Conservation (phyloP, 2,329 filamentous ascomycete species). For the Leptographium lundbergii region DNA sequence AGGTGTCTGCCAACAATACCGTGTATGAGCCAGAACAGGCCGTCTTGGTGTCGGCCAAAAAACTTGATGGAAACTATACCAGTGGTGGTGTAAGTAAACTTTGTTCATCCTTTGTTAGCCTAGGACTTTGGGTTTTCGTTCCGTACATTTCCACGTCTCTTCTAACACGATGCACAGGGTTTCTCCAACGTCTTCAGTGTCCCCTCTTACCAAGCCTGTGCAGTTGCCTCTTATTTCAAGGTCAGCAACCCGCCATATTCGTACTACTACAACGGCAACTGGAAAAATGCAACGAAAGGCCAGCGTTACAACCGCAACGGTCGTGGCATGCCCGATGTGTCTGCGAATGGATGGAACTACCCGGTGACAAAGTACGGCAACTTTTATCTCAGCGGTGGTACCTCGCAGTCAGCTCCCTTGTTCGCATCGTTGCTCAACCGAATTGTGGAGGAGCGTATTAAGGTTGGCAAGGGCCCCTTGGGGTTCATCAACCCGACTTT, state of each 20-base stretch:
- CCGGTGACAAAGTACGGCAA: neutral
- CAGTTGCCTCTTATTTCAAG: slow-evolving; percentile 20
- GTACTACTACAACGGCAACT: slow-evolving; percentile 25
- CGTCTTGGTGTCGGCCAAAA: neutral
- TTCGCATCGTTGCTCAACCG: slow-evolving; percentile 34
- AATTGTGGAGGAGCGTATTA: slow-evolving; percentile 46
- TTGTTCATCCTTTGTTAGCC: neutral
- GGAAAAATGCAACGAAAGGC: slow-evolving; percentile 5
- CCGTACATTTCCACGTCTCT: neutral
- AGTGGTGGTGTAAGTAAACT: neutral
- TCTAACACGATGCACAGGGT: slow-evolving; percentile 22
- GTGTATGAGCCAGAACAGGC: slow-evolving; percentile 15
- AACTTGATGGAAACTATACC: neutral
- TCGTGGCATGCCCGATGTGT: slow-evolving; percentile 13
- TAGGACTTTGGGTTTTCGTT: neutral
- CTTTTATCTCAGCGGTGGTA: slow-evolving; percentile 4
- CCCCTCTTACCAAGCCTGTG: slow-evolving; percentile 27
- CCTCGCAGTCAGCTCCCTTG: slow-evolving; percentile 31
- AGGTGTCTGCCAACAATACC: slow-evolving; percentile 22
- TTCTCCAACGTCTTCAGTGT: slow-evolving; percentile 29
- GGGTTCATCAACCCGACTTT: slow-evolving; percentile 22
- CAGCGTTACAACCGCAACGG: slow-evolving; percentile 15
- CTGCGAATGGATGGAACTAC: slow-evolving; percentile 13
- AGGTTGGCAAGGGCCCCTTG: slow-evolving; percentile 27
- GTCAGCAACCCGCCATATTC: slow-evolving; percentile 14